These are phyloP conservation scores for Naganishia vaughanmartiniae DNA, from an alignment of 768 basidiomycete genomes.

Conservation along the genomic window DNA sequence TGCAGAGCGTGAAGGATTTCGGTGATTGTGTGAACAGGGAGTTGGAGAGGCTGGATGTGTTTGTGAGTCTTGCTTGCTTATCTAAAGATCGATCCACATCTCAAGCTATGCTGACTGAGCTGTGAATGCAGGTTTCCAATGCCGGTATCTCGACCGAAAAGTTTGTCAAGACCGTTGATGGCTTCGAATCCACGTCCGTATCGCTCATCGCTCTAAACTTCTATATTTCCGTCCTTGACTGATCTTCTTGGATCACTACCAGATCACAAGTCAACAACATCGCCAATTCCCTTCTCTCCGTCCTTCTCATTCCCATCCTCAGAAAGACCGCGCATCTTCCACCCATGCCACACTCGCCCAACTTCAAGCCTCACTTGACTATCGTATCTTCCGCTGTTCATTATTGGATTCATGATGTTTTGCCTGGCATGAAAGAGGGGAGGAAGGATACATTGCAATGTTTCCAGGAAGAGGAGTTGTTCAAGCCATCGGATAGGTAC, in stretches of 20 bases:
- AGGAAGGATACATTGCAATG: conserved; percentile 15
- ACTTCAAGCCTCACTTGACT: conserved; percentile 30
- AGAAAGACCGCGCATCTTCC: conserved; percentile 29
- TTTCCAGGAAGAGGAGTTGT: conserved; percentile 23
- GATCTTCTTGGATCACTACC: no score
- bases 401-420: conserved; percentile 12
- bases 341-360: background rate
- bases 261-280: conserved; percentile 37
- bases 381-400: conserved; percentile 30
- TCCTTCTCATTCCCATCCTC: conserved; percentile 34
- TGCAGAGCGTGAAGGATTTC: conserved; percentile 34
- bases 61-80: conserved; percentile 22
- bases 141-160: conserved; percentile 25
- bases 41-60: conserved; percentile 36
- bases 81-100: no score
- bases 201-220: background rate
- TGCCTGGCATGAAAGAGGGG: conserved; percentile 25
- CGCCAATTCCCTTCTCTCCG: conserved; percentile 34
- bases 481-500: conserved; percentile 3
- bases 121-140: conserved; percentile 26
- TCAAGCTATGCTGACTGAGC: background rate
- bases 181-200: conserved; percentile 30
- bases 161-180: conserved; percentile 24
- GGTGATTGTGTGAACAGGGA: conserved; percentile 26
- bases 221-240: no score